Evolutionary conservation across 2,329 filamentous ascomycete genomes (phyloP).

Genomic region (Colletotrichum incanum): DNA sequence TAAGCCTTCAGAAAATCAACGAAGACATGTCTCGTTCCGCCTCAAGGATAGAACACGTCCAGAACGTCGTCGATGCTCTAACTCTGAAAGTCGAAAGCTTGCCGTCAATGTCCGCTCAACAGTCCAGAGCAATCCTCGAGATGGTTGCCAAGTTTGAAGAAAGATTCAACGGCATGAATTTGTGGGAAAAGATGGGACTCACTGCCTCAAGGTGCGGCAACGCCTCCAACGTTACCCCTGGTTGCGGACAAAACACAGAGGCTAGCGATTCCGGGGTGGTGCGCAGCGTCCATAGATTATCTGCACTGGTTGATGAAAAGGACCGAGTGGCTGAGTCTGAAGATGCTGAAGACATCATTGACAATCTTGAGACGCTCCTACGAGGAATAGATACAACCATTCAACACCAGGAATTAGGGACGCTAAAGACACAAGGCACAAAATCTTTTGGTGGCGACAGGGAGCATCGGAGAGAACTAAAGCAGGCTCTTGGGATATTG

Average conservation of each 20-base stretch:
- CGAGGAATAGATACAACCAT: not conserved
- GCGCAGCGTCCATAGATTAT: not conserved
- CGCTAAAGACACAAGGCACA: no score
- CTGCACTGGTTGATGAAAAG: not conserved
- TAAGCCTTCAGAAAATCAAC: not conserved
- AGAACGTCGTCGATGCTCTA: not conserved
- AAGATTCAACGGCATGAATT: not conserved
- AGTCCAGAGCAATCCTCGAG: not conserved
- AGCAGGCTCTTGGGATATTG: not conserved
- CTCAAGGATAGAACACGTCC: slow-evolving; percentile 1
- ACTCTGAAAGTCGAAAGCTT: not conserved
- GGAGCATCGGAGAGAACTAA: not conserved
- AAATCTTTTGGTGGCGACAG: not conserved
- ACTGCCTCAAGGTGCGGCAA: not conserved
- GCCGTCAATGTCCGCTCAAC: not conserved
- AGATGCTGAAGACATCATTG: slow-evolving; percentile 6
- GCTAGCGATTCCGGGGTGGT: not conserved
- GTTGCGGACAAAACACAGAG: not conserved
- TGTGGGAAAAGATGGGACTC: not conserved
- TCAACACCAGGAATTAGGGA: not conserved
- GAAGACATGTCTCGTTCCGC: not conserved
- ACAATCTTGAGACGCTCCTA: slow-evolving; percentile 3
- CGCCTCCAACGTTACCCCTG: not conserved
- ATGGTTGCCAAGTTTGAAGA: not conserved
- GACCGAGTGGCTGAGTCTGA: not conserved